Evolutionary conservation across 2,329 filamentous ascomycete genomes (phyloP).

Genomic region (Lecanicillium sp.): DNA sequence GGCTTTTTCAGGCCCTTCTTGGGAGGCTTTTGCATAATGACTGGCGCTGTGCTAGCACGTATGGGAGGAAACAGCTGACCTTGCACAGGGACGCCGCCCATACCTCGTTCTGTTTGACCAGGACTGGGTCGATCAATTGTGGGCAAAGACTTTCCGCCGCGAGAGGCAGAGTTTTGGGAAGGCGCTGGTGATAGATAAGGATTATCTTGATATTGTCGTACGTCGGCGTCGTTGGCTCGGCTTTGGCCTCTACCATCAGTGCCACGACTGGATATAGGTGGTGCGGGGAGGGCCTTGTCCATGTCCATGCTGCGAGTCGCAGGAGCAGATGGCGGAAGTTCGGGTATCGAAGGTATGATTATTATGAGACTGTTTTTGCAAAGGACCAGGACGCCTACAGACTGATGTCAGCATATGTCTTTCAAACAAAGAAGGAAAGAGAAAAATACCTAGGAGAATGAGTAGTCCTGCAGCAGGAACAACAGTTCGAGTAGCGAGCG

Average conservation of each 20-base stretch:
- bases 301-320: not conserved
- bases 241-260: too few species aligned
- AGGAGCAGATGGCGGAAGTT: too few species aligned
- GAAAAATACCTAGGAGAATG: constrained; percentile 35
- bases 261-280: not conserved
- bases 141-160: constrained; percentile 20
- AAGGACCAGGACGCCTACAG: too few species aligned
- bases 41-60: constrained; percentile 20
- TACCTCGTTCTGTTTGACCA: constrained; percentile 24
- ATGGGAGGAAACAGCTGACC: constrained; percentile 34
- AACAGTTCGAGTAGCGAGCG: constrained; percentile 37
- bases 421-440: constrained; percentile 11
- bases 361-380: too few species aligned
- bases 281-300: constrained; percentile 4
- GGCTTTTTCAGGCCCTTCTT: constrained; percentile 20
- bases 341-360: too few species aligned
- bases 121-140: constrained; percentile 28
- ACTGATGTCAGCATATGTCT: too few species aligned
- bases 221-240: too few species aligned
- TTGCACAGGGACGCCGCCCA: constrained; percentile 30
- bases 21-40: constrained; percentile 10
- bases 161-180: not conserved
- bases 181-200: too few species aligned
- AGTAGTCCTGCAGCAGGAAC: constrained; percentile 42
- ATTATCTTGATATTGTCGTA: too few species aligned